Evolutionary conservation across 2,329 filamentous ascomycete species (phyloP), one percentile per base, ranked within the genome.

Genomic region (Colletotrichum agaves): DNA sequence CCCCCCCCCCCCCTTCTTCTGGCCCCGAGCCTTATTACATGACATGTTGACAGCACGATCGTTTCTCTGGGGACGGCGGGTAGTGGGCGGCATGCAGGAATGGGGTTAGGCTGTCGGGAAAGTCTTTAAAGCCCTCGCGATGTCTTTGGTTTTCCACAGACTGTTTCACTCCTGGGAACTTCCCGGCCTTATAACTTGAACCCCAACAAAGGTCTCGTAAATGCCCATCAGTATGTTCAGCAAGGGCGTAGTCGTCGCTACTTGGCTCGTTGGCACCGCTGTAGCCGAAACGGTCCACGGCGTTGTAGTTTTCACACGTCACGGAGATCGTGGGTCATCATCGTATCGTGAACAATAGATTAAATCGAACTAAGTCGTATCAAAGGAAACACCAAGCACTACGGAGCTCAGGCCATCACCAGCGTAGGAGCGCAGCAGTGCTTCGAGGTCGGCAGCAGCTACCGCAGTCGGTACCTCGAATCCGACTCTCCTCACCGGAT

Each of bases 311-410:
- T 78, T 78, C 62, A 73, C 70, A 43, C 76, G 77, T 21, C 77
- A 79, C 50, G 77, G 77, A 13, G 77, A 78, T 61, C 73, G 77
- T 78, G 70, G 41, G 75, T 72, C n/a, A 15, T 5, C 21, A 21
- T 4, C 19, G 15, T n/a, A 15, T 13, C 10, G 2, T 10, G 17
- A 2, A 2, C 27, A 7, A 19, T 2, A 11, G 12, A 10, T 12
- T 3, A 4, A 35, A 0, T 3, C 13, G 17, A 7, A 11, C 23
- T 21, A 35, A 43, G 12, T 69, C 19, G 53, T 31, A 4, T 12
- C 10, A 3, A 46, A 79, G 77, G 77, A 4, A 75, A 74, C 33
- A 74, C 77, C 15, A 79, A 79, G 71, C 75, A 76, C 71, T 79
- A 78, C 58, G 73, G 73, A 15, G 70, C 72, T 35, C 75, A 78